These are phyloP conservation scores for Cunninghamia lanceolata DNA, from an alignment of 75 land plant species.

Conservation along the genomic window DNA sequence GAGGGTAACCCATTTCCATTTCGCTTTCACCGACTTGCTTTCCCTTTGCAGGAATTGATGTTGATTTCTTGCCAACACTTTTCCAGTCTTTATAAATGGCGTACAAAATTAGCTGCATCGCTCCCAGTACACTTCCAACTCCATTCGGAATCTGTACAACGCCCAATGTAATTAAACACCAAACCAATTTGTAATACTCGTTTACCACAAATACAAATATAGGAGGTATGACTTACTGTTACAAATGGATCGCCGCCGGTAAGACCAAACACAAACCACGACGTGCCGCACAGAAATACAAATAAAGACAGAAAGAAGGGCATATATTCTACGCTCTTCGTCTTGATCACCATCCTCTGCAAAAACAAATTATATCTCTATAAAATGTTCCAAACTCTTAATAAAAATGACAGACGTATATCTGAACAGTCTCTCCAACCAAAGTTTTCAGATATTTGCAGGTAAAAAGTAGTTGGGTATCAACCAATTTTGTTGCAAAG, in stretches of 20 bases:
- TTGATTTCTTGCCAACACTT: neutral
- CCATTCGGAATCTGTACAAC: too few species aligned
- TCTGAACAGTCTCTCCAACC: neutral
- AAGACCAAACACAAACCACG: conserved; percentile 65
- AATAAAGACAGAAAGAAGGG: conserved; percentile 74
- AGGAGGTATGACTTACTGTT: conserved; percentile 30
- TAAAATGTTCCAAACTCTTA: neutral
- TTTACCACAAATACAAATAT: neutral
- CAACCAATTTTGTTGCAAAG: neutral
- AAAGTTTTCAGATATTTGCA: neutral
- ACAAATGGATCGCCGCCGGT: conserved; percentile 59
- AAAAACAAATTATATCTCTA: neutral
- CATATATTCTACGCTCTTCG: conserved; percentile 82
- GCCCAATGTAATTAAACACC: too few species aligned
- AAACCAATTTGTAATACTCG: neutral
- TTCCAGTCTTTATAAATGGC: too few species aligned
- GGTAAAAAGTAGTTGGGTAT: too few species aligned
- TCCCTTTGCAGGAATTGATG: neutral
- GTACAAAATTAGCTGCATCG: too few species aligned
- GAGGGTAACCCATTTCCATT: conserved; percentile 5
- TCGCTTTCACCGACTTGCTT: neutral
- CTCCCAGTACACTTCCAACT: too few species aligned
- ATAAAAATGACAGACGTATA: neutral
- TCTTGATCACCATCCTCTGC: conserved; percentile 68
- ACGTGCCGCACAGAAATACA: conserved; percentile 63